Evolutionary conservation across 768 basidiomycete genomes (phyloP).

Genomic region (Phanerochaete sordida): DNA sequence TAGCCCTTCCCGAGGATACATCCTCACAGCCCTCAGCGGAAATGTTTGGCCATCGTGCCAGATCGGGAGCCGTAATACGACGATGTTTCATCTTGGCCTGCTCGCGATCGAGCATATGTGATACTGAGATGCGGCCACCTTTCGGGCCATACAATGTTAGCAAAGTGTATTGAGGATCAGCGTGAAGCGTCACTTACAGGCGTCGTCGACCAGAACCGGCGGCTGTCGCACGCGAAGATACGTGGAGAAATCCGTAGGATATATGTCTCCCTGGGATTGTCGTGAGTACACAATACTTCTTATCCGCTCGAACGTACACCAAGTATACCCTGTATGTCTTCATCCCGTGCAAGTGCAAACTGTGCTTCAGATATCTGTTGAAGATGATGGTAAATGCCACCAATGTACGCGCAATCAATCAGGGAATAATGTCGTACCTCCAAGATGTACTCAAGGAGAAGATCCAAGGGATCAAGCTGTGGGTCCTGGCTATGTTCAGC

Average conservation of each 20-base stretch:
- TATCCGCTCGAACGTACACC: not conserved
- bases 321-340: not conserved
- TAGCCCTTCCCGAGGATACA: too few species aligned
- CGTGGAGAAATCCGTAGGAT: not conserved
- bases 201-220: too few species aligned
- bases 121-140: too few species aligned
- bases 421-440: conserved; percentile 8
- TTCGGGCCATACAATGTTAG: too few species aligned
- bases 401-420: not conserved
- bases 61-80: too few species aligned
- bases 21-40: too few species aligned
- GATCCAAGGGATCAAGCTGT: conserved; percentile 2
- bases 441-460: conserved; percentile 21
- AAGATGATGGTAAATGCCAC: too few species aligned
- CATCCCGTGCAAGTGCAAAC: not conserved
- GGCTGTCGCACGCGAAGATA: not conserved
- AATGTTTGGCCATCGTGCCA: too few species aligned
- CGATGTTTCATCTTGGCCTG: too few species aligned
- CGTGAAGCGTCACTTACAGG: too few species aligned
- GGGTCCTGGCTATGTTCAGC: not conserved
- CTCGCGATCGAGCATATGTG: too few species aligned
- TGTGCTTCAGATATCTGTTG: not conserved
- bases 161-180: too few species aligned
- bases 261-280: not conserved
- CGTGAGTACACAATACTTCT: not conserved